Conservation (phyloP, 371 early-diverging fungal species). For the Smittium mucronatum region DNA sequence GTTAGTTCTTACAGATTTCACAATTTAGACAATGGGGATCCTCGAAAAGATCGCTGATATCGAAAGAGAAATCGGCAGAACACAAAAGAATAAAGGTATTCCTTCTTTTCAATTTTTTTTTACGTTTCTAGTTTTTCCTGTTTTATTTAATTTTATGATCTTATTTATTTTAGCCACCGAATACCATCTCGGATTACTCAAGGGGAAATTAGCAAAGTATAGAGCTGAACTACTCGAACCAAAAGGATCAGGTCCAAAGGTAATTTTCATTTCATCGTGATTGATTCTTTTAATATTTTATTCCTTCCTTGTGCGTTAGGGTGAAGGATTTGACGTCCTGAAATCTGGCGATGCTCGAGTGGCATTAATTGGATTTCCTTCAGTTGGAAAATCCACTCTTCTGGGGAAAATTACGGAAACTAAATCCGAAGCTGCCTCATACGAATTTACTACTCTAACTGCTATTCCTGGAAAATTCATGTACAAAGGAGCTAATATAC, state of each 20-base stretch:
- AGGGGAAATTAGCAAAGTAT: conserved; percentile 91
- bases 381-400: conserved; percentile 98
- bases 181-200: conserved; percentile 93
- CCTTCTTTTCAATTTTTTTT: no score
- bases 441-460: conserved; percentile 99
- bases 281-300: conserved; percentile 26
- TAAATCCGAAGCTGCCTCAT: conserved; percentile 82
- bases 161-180: conserved; percentile 68
- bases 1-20: no score
- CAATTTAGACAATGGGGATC: conserved; percentile 64
- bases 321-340: conserved; percentile 96
- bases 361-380: conserved; percentile 98
- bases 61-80: conserved; percentile 68
- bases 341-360: conserved; percentile 98
- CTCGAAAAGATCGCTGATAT: conserved; percentile 86
- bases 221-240: conserved; percentile 88
- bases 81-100: conserved; percentile 83
- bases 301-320: conserved; percentile 33
- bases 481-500: conserved; percentile 96
- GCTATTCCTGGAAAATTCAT: conserved; percentile 96
- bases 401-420: conserved; percentile 91
- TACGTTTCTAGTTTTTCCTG: no score
- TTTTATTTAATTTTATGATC: no score
- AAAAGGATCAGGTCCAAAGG: conserved; percentile 73
- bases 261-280: conserved; percentile 19